phyloP scores from a whole-genome alignment of 495 filamentous ascomycete genomes.

The Lepraria neglecta region DNA sequence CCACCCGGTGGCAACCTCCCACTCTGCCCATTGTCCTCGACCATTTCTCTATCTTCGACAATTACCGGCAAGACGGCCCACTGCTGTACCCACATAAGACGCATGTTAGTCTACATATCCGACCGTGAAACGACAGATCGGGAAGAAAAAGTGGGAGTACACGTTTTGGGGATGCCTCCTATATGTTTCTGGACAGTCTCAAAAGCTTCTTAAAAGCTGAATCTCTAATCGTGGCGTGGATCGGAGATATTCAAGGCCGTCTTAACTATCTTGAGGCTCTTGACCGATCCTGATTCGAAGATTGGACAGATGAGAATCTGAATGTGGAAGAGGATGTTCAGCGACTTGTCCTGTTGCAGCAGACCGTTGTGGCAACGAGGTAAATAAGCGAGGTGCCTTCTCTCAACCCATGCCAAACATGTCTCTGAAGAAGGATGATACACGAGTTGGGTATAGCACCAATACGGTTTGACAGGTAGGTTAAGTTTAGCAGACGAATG shows the following conservation, averaged over 20 bases:
- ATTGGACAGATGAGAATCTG: constrained; percentile 4
- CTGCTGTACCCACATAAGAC: constrained; percentile 40
- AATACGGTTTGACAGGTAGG: constrained; percentile 16
- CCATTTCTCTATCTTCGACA: constrained; percentile 38
- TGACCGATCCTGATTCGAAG: constrained; percentile 18
- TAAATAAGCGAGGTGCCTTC: constrained; percentile 9
- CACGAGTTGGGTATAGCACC: constrained; percentile 8
- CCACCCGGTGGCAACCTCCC: constrained; percentile 23
- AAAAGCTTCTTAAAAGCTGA: constrained; percentile 2
- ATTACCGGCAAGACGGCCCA: constrained; percentile 40
- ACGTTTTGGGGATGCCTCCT: constrained; percentile 20
- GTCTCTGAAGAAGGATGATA: constrained; percentile 7
- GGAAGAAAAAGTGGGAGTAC: constrained; percentile 11
- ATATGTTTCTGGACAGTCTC: constrained; percentile 10
- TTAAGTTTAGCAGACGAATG: constrained; percentile 24
- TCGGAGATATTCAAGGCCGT: constrained; percentile 25
- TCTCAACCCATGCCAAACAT: constrained; percentile 9
- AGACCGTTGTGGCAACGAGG: constrained; percentile 10
- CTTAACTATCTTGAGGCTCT: constrained; percentile 14
- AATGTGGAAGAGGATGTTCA: constrained; percentile 16
- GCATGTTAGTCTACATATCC: constrained; percentile 33
- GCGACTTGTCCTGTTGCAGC: constrained; percentile 1
- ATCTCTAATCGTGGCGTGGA: constrained; percentile 20
- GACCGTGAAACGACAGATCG: background rate
- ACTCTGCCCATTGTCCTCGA: constrained; percentile 27